Conservation (phyloP, 345 rosid genomes). For the Bruguiera gymnorhiza region DNA sequence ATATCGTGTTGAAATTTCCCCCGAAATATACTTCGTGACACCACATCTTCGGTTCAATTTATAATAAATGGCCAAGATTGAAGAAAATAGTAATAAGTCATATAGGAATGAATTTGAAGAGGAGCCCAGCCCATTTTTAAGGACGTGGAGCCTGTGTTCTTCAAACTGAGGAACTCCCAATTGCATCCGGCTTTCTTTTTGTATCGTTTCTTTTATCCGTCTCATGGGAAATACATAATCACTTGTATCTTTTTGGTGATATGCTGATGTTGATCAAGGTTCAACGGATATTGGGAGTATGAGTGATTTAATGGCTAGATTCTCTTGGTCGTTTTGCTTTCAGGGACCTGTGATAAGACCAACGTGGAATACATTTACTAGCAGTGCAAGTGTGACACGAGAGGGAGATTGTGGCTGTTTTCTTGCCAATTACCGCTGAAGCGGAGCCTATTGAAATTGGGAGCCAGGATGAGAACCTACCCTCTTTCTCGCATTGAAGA, state of each 20-base stretch:
- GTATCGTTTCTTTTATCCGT: background rate
- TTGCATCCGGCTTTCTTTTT: background rate
- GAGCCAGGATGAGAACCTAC: constrained; percentile 51
- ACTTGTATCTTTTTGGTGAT: background rate
- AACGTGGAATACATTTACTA: constrained; percentile 70
- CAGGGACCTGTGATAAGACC: constrained; percentile 90
- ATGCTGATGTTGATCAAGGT: background rate
- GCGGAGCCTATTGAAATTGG: constrained; percentile 86
- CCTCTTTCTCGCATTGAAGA: constrained; percentile 54
- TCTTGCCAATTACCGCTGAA: constrained; percentile 75
- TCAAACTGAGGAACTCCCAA: constrained; percentile 63
- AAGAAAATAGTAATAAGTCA: no score
- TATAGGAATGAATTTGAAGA: no score
- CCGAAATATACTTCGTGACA: no score
- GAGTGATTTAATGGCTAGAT: background rate
- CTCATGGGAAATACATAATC: background rate
- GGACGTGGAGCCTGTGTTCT: constrained; percentile 67
- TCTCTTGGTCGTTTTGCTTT: background rate
- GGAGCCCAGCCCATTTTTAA: constrained; percentile 64
- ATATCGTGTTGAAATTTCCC: no score
- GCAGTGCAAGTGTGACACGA: constrained; percentile 91
- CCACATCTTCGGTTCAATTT: no score
- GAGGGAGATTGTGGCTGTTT: constrained; percentile 90
- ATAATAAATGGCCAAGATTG: no score
- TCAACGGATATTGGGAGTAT: no score